Evolutionary conservation across 2,329 filamentous ascomycete species (phyloP).

Genomic region (Phaeosphaeriaceae sp.): DNA sequence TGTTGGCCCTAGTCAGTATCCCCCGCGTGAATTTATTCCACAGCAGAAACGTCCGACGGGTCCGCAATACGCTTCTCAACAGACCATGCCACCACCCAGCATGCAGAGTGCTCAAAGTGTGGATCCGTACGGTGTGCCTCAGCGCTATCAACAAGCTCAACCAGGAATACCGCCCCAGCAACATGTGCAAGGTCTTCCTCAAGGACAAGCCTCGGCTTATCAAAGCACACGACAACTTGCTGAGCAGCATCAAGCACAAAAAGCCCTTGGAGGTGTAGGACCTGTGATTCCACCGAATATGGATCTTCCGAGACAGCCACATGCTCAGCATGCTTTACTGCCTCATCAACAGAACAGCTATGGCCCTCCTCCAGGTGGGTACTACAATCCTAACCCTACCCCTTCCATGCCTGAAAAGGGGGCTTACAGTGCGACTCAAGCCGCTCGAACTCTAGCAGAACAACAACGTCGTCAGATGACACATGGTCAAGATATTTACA

Average conservation of each 20-base stretch:
- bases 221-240: conserved; percentile 28
- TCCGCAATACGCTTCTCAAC: conserved; percentile 14
- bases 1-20: conserved; percentile 16
- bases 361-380: conserved; percentile 26
- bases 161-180: conserved; percentile 10
- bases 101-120: conserved; percentile 19
- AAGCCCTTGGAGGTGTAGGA: background rate
- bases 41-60: conserved; percentile 21
- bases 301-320: conserved; percentile 3
- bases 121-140: conserved; percentile 17
- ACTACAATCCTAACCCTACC: conserved; percentile 30
- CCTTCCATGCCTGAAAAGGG: conserved; percentile 15
- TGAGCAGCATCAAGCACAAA: conserved; percentile 25
- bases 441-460: conserved; percentile 18
- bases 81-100: conserved; percentile 18
- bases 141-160: conserved; percentile 16
- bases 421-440: conserved; percentile 22
- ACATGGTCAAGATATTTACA: conserved; percentile 8
- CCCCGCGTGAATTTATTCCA: conserved; percentile 16
- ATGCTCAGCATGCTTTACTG: conserved; percentile 13
- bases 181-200: conserved; percentile 4
- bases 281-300: conserved; percentile 8
- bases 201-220: conserved; percentile 31
- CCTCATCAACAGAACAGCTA: conserved; percentile 17
- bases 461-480: conserved; percentile 14